Evolutionary conservation across 176 grass and related monocot species (phyloP).

Genomic region (Oryza australiensis): DNA sequence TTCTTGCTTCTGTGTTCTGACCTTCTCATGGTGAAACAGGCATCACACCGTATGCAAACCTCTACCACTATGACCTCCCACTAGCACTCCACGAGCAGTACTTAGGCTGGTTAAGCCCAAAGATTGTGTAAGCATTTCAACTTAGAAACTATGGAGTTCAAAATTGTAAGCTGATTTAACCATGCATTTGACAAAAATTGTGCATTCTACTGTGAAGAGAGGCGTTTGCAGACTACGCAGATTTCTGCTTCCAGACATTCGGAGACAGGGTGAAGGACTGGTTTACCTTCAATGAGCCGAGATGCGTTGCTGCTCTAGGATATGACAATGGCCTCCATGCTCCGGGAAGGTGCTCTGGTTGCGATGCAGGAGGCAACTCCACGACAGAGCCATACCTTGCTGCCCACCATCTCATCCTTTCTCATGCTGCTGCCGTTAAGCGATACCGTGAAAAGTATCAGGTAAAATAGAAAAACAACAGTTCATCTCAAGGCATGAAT

Average conservation of each 20-base stretch:
- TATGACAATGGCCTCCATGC: conserved; percentile 78
- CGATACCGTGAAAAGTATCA: conserved; percentile 80
- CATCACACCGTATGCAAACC: conserved; percentile 78
- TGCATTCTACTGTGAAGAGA: conserved; percentile 36
- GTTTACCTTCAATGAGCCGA: conserved; percentile 95
- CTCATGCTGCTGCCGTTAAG: conserved; percentile 75
- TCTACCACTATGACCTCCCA: conserved; percentile 96
- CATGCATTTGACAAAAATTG: neutral
- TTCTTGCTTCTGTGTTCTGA: neutral
- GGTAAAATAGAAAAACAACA: conserved; percentile 29
- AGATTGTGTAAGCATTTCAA: conserved; percentile 63
- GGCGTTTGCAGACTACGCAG: conserved; percentile 69
- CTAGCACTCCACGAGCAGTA: conserved; percentile 78
- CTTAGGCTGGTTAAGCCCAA: conserved; percentile 72
- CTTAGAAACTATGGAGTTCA: neutral
- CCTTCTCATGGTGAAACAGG: conserved; percentile 37
- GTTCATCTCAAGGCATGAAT: neutral
- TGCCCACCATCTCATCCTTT: conserved; percentile 77
- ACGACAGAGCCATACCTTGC: conserved; percentile 76
- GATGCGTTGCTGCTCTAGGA: conserved; percentile 72
- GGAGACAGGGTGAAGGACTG: conserved; percentile 92
- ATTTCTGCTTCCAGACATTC: conserved; percentile 77
- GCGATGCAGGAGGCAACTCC: conserved; percentile 69
- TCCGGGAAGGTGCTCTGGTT: conserved; percentile 70
- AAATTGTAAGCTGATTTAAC: neutral